Evolutionary conservation across 2,329 filamentous ascomycete species (phyloP).

Genomic region (Aureobasidium sp.): DNA sequence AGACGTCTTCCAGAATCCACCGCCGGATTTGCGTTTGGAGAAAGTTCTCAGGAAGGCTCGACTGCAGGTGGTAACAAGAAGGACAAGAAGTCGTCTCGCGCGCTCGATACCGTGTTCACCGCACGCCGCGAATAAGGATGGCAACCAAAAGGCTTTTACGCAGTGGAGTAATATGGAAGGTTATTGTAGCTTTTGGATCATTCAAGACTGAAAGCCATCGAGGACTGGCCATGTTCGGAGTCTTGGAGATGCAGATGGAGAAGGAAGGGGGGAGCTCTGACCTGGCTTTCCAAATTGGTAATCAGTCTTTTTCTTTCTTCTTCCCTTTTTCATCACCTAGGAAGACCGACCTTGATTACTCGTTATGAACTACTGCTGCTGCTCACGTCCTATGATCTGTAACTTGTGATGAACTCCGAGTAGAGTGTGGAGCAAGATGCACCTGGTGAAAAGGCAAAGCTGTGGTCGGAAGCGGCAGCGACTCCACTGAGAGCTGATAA

Average conservation of each 20-base stretch:
- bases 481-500: too few species aligned
- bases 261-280: background rate
- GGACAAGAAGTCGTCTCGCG: background rate
- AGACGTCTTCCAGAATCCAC: background rate
- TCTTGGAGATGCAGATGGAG: background rate
- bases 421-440: too few species aligned
- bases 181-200: background rate
- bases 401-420: too few species aligned
- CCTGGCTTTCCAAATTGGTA: background rate
- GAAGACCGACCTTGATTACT: background rate
- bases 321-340: background rate
- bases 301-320: background rate
- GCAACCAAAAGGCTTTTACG: fast-evolving
- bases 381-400: too few species aligned
- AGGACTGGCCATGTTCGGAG: too few species aligned
- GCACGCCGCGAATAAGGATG: background rate
- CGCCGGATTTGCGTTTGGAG: background rate
- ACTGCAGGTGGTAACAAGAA: background rate
- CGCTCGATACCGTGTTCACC: background rate
- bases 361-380: too few species aligned
- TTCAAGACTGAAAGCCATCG: too few species aligned
- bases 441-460: too few species aligned
- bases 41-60: background rate
- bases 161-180: background rate
- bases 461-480: too few species aligned